Conservation (phyloP, 257 asterid genomes). For the Asclepias syriaca region DNA sequence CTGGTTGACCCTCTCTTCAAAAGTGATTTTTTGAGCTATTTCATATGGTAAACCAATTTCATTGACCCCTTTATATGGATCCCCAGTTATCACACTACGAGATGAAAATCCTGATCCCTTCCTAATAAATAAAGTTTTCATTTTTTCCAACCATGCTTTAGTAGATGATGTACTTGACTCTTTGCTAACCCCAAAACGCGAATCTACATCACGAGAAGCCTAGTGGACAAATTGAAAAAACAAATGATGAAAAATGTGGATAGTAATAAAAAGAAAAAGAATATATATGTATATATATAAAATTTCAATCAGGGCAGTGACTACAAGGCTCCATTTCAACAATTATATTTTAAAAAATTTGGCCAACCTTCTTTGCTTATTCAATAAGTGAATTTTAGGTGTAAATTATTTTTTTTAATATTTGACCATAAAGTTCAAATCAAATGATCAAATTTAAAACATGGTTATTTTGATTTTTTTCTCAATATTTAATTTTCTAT, state of each 20-base stretch:
- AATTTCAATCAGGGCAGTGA: not conserved
- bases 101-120: constrained; percentile 99
- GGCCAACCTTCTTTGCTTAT: too few species aligned
- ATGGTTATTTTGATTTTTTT: too few species aligned
- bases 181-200: constrained; percentile 72
- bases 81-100: constrained; percentile 94
- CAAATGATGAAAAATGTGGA: not conserved
- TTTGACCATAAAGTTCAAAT: too few species aligned
- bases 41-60: constrained; percentile 92
- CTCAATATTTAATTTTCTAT: too few species aligned
- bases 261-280: not conserved
- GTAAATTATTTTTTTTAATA: too few species aligned
- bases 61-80: constrained; percentile 79
- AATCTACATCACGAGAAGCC: constrained; percentile 96
- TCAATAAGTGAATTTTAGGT: too few species aligned
- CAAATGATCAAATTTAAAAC: too few species aligned
- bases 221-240: constrained; percentile 12
- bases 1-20: constrained; percentile 80
- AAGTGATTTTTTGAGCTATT: constrained; percentile 84
- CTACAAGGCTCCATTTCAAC: too few species aligned
- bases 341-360: too few species aligned
- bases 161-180: constrained; percentile 67
- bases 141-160: constrained; percentile 97
- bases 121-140: constrained; percentile 87
- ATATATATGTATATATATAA: too few species aligned